Conservation (phyloP, 768 basidiomycete genomes). For the Collybiopsis luxurians region DNA sequence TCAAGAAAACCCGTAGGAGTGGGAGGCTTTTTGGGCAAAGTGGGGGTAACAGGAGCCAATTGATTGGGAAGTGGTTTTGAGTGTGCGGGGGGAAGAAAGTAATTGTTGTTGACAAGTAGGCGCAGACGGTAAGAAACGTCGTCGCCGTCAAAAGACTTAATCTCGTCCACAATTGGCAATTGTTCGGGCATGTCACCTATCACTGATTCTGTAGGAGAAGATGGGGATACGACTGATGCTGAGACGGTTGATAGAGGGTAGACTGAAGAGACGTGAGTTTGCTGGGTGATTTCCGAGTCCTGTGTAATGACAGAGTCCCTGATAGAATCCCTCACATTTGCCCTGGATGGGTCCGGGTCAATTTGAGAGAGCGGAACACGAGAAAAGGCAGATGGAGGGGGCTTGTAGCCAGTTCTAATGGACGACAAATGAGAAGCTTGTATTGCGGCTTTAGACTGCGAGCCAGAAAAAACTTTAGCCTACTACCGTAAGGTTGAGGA, state of each 20-base stretch:
- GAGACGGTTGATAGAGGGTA: constrained; percentile 80
- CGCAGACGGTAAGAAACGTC: constrained; percentile 85
- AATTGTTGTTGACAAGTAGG: constrained; percentile 82
- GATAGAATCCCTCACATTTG: constrained; percentile 50
- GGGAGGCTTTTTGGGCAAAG: constrained; percentile 43
- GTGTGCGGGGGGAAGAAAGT: constrained; percentile 87
- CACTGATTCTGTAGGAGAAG: constrained; percentile 58
- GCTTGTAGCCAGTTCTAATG: constrained; percentile 23
- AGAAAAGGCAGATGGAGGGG: constrained; percentile 46
- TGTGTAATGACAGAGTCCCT: constrained; percentile 50
- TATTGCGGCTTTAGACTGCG: constrained; percentile 2
- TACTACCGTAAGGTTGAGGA: no score
- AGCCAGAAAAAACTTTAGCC: no score
- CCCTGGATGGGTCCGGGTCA: constrained; percentile 22
- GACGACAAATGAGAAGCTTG: neutral
- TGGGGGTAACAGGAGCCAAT: constrained; percentile 39
- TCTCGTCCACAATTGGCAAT: constrained; percentile 44
- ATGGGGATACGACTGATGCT: constrained; percentile 58
- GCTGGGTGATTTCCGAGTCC: constrained; percentile 55
- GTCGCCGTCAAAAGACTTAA: constrained; percentile 60
- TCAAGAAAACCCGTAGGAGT: constrained; percentile 60
- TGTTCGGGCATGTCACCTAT: constrained; percentile 39
- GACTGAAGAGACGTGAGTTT: constrained; percentile 53
- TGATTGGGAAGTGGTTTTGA: constrained; percentile 73
- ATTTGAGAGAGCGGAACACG: constrained; percentile 41